phyloP scores from a whole-genome alignment of 148 eudicot species.

The Persicaria tinctoria region DNA sequence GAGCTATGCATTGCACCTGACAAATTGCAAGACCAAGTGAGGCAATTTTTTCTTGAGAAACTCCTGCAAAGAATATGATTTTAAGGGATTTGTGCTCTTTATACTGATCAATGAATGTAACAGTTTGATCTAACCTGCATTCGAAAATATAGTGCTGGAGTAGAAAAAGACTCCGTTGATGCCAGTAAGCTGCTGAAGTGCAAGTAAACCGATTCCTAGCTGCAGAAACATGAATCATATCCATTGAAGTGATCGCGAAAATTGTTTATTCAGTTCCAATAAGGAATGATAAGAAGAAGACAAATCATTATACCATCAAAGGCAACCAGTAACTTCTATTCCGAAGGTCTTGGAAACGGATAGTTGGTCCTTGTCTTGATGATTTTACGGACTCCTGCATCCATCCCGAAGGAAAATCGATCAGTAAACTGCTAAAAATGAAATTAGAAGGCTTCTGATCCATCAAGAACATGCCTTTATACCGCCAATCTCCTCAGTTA shows the following conservation, averaged over 20 bases:
- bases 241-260: conserved; percentile 7
- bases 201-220: conserved; percentile 75
- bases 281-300: conserved; percentile 10
- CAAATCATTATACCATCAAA: conserved; percentile 58
- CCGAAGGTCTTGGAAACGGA: conserved; percentile 52
- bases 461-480: conserved; percentile 31
- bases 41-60: conserved; percentile 58
- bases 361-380: conserved; percentile 47
- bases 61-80: conserved; percentile 31
- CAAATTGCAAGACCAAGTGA: conserved; percentile 76
- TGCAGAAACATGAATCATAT: conserved; percentile 24
- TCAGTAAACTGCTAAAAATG: background rate
- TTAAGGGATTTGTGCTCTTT: background rate
- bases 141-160: conserved; percentile 64
- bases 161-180: conserved; percentile 81
- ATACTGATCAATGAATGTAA: background rate
- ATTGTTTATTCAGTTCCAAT: background rate
- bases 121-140: conserved; percentile 52
- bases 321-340: conserved; percentile 72
- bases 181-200: conserved; percentile 86
- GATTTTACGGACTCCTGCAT: conserved; percentile 68
- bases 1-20: conserved; percentile 38
- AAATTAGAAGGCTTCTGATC: background rate
- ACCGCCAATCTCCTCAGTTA: conserved; percentile 37
- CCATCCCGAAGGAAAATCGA: background rate